phyloP scores from a whole-genome alignment of 768 basidiomycete genomes.

The Hygrophoropsis aurantiaca region DNA sequence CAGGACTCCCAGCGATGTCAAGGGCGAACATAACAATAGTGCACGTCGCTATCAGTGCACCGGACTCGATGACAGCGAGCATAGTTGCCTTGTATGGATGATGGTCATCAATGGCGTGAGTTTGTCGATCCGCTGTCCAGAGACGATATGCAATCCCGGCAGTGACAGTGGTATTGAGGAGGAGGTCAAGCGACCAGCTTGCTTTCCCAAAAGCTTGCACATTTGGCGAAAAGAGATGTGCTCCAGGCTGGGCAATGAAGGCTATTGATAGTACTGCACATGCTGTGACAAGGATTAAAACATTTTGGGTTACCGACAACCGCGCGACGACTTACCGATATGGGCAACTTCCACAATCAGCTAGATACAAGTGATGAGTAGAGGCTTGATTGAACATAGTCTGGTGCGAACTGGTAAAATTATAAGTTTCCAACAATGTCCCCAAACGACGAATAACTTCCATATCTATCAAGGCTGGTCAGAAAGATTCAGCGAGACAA shows the following conservation, averaged over 20 bases:
- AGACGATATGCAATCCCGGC: constrained; percentile 13
- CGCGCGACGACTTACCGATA: neutral
- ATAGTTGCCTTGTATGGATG: constrained; percentile 11
- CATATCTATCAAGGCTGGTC: constrained; percentile 4
- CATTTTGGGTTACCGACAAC: neutral
- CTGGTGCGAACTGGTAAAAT: neutral
- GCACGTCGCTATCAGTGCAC: constrained; percentile 12
- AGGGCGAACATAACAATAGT: constrained; percentile 13
- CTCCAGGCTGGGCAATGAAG: neutral
- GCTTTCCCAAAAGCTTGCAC: constrained; percentile 6
- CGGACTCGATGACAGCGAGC: constrained; percentile 19
- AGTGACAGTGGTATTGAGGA: constrained; percentile 11
- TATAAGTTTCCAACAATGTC: constrained; percentile 1
- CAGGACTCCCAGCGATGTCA: constrained; percentile 6
- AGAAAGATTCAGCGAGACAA: neutral
- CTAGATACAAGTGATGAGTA: neutral
- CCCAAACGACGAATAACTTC: constrained; percentile 8
- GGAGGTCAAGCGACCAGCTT: constrained; percentile 12
- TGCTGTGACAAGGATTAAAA: neutral
- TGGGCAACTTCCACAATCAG: constrained; percentile 6
- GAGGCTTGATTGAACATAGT: neutral
- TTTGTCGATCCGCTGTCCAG: constrained; percentile 7
- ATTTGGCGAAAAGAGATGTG: constrained; percentile 1
- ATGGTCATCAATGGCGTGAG: neutral
- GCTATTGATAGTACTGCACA: constrained; percentile 2